Evolutionary conservation across 345 rosid species (phyloP), one percentile per base, ranked within the genome.

Genomic region (Erucastrum elatum): DNA sequence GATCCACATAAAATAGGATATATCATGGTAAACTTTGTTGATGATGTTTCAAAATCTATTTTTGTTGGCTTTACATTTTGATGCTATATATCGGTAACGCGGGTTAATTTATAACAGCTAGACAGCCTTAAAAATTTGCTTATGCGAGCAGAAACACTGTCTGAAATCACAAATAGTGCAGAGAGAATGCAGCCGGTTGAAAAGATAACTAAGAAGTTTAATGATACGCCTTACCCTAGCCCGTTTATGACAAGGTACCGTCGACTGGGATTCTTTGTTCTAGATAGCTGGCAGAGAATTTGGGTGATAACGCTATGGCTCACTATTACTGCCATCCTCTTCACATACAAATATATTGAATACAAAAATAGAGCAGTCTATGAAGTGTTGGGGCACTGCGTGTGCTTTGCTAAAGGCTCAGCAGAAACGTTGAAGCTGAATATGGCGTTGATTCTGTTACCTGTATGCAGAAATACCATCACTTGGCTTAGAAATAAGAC

Each of bases 281-380:
- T 84, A 5, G 93, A 89, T 68, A 88, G 84, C 64, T 90, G 96
- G 93, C 85, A 87, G 70, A 84, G 96, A 79, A 82, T 82, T 29
- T 90, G 96, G 93, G 89, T 89, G 37, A 53, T 89, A 76, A 80
- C 72, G 0, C 71, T 87, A 0, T 90, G 96, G 96, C 76, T 90
- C 30, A 85, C 58, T 2, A 74, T 75, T 2, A 85, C 86, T 89
- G 84, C 83, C 11, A 84, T 85, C 39, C 82, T 90, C 16, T 90
- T 90, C 49, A 60, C 84, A 27, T 90, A 85, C 81, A 90, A 89
- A 59, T 90, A 79, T 31, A 77, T 86, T 44, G 88, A 87, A 59
- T 89, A 89, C 68, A 73, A 82, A 39, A 58, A 67, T 30, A 81
- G 83, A 80, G 89, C 80, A 33, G 95, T 85, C 1, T 89, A 79